Conservation (phyloP, 116 monocot genomes). For the Zostera marina region DNA sequence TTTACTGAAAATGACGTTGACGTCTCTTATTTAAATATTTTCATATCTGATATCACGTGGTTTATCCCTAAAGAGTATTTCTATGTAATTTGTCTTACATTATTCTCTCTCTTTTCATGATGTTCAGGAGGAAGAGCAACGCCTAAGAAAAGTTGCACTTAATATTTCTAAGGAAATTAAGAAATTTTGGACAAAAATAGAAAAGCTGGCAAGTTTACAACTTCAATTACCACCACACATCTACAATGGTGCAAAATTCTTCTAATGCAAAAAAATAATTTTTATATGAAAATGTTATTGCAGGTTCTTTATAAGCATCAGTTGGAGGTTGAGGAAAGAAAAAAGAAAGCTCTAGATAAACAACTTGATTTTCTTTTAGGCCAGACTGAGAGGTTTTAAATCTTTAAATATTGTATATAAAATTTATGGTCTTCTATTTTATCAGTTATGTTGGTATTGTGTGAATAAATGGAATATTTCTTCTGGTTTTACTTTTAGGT, state of each 20-base stretch:
- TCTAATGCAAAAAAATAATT: background rate
- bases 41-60: background rate
- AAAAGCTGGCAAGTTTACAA: conserved; percentile 62
- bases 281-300: conserved; percentile 4
- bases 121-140: conserved; percentile 84
- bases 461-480: conserved; percentile 1
- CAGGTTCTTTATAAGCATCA: conserved; percentile 96
- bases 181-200: conserved; percentile 95
- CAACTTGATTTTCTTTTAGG: conserved; percentile 97
- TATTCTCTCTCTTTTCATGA: background rate
- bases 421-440: background rate
- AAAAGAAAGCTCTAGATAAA: conserved; percentile 93
- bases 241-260: background rate
- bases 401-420: background rate
- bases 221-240: background rate
- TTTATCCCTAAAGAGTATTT: background rate
- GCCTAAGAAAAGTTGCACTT: conserved; percentile 58
- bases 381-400: conserved; percentile 96
- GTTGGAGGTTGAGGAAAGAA: conserved; percentile 81
- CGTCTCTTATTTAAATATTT: background rate
- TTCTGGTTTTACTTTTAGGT: conserved; percentile 24
- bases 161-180: conserved; percentile 97
- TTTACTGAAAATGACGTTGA: background rate
- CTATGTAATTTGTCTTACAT: background rate
- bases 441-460: conserved; percentile 1